Conservation (phyloP, 331 rosid genomes). For the Ulmus americana region DNA sequence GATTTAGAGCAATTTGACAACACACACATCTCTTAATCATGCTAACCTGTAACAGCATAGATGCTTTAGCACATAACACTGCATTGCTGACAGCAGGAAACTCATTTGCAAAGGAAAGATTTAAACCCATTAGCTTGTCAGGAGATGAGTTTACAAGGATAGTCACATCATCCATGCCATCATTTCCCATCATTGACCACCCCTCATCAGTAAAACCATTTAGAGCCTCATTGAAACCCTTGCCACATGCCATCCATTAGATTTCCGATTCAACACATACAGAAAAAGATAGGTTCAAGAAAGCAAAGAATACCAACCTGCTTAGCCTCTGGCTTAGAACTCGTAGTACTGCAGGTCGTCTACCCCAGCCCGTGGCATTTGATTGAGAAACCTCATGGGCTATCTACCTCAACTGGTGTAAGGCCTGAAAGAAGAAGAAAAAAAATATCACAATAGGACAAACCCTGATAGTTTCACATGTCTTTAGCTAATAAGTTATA, state of each 20-base stretch:
- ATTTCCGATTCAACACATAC: conserved; percentile 12
- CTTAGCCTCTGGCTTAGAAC: conserved; percentile 91
- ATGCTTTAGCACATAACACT: conserved; percentile 96
- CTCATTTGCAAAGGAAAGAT: conserved; percentile 80
- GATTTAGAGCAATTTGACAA: not conserved
- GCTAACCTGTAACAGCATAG: conserved; percentile 95
- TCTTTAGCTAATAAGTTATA: not conserved
- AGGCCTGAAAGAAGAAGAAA: conserved; percentile 48
- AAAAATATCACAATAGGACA: conserved; percentile 10
- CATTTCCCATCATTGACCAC: conserved; percentile 93
- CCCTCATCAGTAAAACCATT: conserved; percentile 98
- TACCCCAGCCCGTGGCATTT: conserved; percentile 86
- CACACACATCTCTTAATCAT: not conserved
- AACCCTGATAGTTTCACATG: not conserved
- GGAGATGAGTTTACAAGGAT: conserved; percentile 87
- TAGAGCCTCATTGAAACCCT: conserved; percentile 98
- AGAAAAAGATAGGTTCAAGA: not conserved
- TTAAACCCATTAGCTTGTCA: conserved; percentile 88
- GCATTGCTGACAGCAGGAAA: conserved; percentile 93
- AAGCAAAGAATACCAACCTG: conserved; percentile 44
- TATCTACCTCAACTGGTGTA: conserved; percentile 90
- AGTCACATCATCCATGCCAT: conserved; percentile 93
- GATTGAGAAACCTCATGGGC: conserved; percentile 95
- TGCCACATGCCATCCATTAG: conserved; percentile 34
- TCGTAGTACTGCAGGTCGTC: conserved; percentile 91